phyloP scores from a whole-genome alignment of 1,139 yeast species.

The Arxiozyma slooffiae region DNA sequence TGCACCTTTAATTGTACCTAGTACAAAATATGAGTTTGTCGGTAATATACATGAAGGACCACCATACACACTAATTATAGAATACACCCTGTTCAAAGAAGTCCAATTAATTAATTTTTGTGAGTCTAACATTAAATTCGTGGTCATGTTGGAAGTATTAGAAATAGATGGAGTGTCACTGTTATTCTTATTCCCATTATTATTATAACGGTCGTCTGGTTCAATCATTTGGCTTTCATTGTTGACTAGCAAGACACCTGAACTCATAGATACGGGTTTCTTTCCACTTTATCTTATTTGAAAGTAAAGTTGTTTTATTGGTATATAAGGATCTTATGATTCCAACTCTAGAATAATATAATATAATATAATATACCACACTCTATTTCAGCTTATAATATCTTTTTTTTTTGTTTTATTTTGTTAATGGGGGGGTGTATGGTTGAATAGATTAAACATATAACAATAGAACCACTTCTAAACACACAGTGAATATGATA shows the following conservation, averaged over 20 bases:
- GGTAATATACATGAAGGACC: constrained; percentile 23
- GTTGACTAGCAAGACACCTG: neutral
- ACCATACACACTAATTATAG: constrained; percentile 22
- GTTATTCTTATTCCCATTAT: too few species aligned
- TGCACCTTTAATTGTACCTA: constrained; percentile 27
- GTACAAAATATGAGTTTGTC: constrained; percentile 19
- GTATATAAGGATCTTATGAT: neutral
- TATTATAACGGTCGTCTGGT: neutral
- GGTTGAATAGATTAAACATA: too few species aligned
- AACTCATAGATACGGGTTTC: neutral
- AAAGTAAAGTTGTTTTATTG: neutral
- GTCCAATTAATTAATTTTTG: constrained; percentile 18
- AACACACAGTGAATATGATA: too few species aligned
- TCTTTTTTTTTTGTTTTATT: neutral
- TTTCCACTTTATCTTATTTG: neutral
- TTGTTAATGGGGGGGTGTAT: too few species aligned
- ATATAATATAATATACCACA: neutral
- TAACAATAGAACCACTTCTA: neutral
- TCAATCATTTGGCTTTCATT: neutral
- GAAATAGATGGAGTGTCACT: neutral
- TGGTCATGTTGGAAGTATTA: neutral
- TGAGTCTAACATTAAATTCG: neutral
- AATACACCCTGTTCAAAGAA: constrained; percentile 19
- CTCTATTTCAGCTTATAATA: neutral
- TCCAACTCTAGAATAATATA: neutral